Conservation (phyloP, 768 basidiomycete species). For the Chalciporus chontae region DNA sequence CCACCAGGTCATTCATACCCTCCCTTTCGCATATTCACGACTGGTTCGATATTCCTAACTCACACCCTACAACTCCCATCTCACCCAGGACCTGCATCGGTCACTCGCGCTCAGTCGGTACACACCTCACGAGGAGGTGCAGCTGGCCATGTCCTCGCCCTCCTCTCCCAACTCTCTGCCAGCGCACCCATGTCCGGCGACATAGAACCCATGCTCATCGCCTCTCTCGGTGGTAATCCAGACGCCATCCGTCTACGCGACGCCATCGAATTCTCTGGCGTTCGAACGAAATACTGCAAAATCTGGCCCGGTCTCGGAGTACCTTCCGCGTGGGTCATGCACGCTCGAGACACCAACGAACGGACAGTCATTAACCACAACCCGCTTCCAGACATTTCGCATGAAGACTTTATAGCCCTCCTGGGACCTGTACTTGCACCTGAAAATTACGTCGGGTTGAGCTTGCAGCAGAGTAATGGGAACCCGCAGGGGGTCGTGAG, state of each 20-base stretch:
- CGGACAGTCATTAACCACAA: conserved; percentile 84
- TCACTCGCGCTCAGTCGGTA: conserved; percentile 70
- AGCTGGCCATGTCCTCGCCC: conserved; percentile 63
- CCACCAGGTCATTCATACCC: conserved; percentile 13
- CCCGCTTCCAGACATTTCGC: conserved; percentile 80
- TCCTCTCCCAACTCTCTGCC: conserved; percentile 62
- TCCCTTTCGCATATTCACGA: conserved; percentile 65
- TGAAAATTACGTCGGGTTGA: conserved; percentile 59
- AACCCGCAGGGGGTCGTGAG: conserved; percentile 16
- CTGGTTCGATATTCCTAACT: conserved; percentile 77
- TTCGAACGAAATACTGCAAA: conserved; percentile 72
- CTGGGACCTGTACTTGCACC: conserved; percentile 80
- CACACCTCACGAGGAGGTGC: conserved; percentile 66
- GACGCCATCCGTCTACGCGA: conserved; percentile 62
- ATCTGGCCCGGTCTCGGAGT: conserved; percentile 69
- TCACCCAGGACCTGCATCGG: conserved; percentile 56
- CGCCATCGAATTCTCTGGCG: conserved; percentile 63
- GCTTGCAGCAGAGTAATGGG: conserved; percentile 15
- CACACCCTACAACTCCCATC: conserved; percentile 62
- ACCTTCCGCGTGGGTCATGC: conserved; percentile 78
- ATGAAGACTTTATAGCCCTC: conserved; percentile 80
- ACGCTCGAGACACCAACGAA: conserved; percentile 62
- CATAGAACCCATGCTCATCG: conserved; percentile 60
- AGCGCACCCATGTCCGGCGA: conserved; percentile 25
- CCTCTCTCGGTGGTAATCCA: conserved; percentile 67